Conservation (phyloP, 495 filamentous ascomycete species). For the Penicillium pulvis region DNA sequence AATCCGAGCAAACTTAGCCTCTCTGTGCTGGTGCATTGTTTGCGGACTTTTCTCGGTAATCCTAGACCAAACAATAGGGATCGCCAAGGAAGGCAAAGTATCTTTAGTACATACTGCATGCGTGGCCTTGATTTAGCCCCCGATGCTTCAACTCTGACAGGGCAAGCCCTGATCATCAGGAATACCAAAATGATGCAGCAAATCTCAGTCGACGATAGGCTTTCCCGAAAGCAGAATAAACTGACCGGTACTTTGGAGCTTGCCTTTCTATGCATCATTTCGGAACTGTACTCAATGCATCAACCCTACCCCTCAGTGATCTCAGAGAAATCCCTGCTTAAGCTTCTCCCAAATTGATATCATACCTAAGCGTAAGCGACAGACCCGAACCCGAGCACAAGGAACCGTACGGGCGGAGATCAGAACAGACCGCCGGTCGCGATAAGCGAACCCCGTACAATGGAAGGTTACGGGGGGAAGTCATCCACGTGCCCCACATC, state of each 20-base stretch:
- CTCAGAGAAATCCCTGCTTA: background rate
- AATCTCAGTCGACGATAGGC: background rate
- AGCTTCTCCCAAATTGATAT: background rate
- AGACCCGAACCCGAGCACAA: background rate
- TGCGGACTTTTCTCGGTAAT: background rate
- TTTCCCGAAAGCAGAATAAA: slow-evolving; percentile 2
- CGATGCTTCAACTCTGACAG: too few species aligned
- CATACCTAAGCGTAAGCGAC: too few species aligned
- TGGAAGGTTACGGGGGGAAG: slow-evolving; percentile 29
- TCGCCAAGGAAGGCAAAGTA: background rate
- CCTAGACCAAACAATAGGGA: background rate
- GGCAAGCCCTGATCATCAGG: background rate
- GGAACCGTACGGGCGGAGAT: slow-evolving; percentile 4
- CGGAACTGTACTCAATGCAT: background rate
- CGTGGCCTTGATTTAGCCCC: too few species aligned
- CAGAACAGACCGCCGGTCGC: slow-evolving; percentile 19
- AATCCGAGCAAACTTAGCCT: background rate
- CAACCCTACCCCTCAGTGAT: background rate
- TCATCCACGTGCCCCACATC: slow-evolving; percentile 19
- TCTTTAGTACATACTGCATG: background rate
- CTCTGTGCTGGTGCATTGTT: background rate
- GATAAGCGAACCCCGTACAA: slow-evolving; percentile 26
- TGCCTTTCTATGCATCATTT: background rate
- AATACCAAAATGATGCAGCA: background rate
- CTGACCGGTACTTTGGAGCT: background rate